phyloP scores from a whole-genome alignment of 2,329 filamentous ascomycete species.

The Ilyonectria destructans region DNA sequence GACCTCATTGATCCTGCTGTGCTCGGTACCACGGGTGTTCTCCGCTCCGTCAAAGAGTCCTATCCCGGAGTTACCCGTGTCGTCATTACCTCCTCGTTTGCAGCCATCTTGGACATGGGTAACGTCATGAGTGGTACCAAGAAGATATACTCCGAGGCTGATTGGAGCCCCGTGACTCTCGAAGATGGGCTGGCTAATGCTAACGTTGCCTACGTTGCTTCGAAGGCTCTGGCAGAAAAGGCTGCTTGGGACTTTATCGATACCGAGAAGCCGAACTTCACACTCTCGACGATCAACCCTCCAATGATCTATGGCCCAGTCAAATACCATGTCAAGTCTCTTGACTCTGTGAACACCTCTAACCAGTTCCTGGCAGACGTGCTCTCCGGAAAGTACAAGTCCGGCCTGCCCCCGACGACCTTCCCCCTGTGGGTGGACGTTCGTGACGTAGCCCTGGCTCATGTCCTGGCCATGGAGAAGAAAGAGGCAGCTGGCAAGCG shows the following conservation, averaged over 20 bases:
- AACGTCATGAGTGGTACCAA: background rate
- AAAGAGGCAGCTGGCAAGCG: background rate
- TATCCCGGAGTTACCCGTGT: constrained; percentile 46
- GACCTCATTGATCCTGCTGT: too few relatives aligned
- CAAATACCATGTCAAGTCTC: background rate
- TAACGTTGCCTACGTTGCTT: background rate
- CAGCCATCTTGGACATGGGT: too few relatives aligned
- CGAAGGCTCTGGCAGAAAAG: background rate
- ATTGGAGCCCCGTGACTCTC: background rate
- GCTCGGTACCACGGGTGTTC: too few relatives aligned
- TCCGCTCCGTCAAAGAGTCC: too few relatives aligned
- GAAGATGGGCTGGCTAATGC: background rate
- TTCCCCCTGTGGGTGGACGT: background rate
- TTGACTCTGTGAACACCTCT: background rate
- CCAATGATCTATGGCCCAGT: background rate
- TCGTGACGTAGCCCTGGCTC: background rate
- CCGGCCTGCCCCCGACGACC: background rate
- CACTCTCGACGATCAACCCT: background rate
- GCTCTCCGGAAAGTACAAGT: background rate
- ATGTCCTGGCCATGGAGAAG: background rate
- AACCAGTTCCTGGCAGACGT: background rate
- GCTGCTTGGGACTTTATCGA: constrained; percentile 2
- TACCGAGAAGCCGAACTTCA: background rate
- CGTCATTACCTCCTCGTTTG: constrained; percentile 61
- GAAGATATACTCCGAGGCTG: constrained; percentile 52